Evolutionary conservation across 129 eudicot genomes (phyloP), one percentile per base, ranked within the genome.

Genomic region (Artemisia argyi): DNA sequence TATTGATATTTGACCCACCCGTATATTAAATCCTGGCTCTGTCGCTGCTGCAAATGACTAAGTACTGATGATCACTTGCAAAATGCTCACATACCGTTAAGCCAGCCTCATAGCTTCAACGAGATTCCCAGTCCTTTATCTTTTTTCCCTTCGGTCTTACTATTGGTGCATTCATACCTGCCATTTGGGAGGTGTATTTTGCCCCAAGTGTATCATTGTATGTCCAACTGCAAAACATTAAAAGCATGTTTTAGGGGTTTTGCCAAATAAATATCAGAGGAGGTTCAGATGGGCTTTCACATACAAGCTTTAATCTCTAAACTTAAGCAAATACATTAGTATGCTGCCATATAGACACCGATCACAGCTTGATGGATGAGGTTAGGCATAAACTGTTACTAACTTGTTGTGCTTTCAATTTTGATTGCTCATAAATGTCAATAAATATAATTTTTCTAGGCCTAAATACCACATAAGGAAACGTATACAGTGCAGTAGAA

Each of bases 141-240:
- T 93, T 90, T 76, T 84, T 89, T n/a, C 98, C 98, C 79, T 85
- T 93, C 12, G 98, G 98, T 74, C 82, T 93, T 15, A 78, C 92
- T 48, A 93, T 90, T 6, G 98, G 95, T 1, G n/a, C n/a, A n/a
- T 89, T 83, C 92, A 90, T 85, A 30, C 95, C 97, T 15, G 96
- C 98, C 98, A 93, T 93, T 82, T 93, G 87, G 2, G 91, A 80
- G 75, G 87, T 87, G 79, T 93, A 93, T 78, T 87, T 93, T 39
- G 88, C 84, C 55, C 97, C 81, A 22, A 93, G 96, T 50, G 90
- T 81, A 79, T 93, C 96, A 68, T 89, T 93, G 80, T 78, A 84
- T 26, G 97, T 93, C 97, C 98, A 93, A 35, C 98, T 93, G 87
- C 73, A 85, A 59, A 61, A 65, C 46, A 60, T 53, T 22, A 0